phyloP scores from a whole-genome alignment of 495 filamentous ascomycete species.

The Achaetomiella virescens region DNA sequence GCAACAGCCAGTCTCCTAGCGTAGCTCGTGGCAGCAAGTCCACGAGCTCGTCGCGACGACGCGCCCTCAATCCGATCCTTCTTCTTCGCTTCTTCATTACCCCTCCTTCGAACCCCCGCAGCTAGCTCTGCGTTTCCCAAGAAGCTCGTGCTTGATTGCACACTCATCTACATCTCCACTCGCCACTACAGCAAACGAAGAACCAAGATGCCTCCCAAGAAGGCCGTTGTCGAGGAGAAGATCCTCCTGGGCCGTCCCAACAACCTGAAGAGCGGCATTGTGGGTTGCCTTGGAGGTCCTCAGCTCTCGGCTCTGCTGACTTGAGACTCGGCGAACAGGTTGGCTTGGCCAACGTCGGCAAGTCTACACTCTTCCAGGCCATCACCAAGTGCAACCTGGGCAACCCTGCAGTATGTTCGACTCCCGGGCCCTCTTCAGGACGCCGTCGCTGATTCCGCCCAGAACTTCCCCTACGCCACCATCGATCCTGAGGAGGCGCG shows the following conservation, averaged over 20 bases:
- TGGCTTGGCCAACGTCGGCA: constrained; percentile 98
- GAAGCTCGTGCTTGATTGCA: constrained; percentile 40
- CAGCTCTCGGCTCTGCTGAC: constrained; percentile 23
- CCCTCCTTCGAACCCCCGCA: constrained; percentile 49
- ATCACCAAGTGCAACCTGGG: constrained; percentile 97
- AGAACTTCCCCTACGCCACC: constrained; percentile 99
- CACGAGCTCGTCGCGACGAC: constrained; percentile 40
- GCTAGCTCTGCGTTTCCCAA: constrained; percentile 55
- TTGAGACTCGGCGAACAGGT: constrained; percentile 52
- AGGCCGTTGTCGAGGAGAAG: constrained; percentile 67
- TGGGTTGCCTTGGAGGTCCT: constrained; percentile 48
- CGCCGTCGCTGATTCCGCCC: constrained; percentile 20
- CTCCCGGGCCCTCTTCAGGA: constrained; percentile 10
- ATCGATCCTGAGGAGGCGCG: constrained; percentile 98
- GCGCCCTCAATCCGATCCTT: constrained; percentile 38
- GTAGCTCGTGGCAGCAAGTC: constrained; percentile 22
- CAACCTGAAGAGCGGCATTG: constrained; percentile 99
- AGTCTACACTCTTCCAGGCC: constrained; percentile 98
- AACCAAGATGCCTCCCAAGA: constrained; percentile 72
- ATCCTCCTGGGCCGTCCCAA: constrained; percentile 89
- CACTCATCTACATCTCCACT: constrained; percentile 38
- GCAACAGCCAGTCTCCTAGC: not conserved
- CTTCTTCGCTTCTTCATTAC: constrained; percentile 50
- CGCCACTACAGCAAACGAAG: constrained; percentile 48
- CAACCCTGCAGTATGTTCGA: constrained; percentile 75